Percentiles rank a stretch among this genome's conserved stretches.
Evolutionary conservation across 164 flowering plant species (phyloP).

Genomic region (Magnolia officinalis): DNA sequence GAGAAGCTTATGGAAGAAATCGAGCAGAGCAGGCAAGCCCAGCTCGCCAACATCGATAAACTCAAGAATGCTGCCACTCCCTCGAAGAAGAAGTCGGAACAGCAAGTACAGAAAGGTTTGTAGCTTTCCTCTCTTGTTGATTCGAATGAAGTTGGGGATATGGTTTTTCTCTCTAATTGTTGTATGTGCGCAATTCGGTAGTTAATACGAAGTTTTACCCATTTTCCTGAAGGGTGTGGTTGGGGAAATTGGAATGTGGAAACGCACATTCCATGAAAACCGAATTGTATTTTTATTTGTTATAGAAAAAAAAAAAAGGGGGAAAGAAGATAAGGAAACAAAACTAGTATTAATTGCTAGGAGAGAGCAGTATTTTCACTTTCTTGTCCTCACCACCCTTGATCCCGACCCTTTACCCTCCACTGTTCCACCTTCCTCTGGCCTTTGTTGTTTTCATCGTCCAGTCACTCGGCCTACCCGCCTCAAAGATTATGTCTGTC

Average conservation of each 20-base stretch:
- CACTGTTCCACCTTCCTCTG: neutral
- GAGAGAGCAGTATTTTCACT: neutral
- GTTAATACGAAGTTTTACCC: neutral
- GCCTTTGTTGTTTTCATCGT: no score
- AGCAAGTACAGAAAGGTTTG: slow-evolving; percentile 36
- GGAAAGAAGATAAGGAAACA: neutral
- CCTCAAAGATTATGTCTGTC: no score
- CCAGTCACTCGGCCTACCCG: no score
- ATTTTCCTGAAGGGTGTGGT: neutral
- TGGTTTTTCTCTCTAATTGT: neutral
- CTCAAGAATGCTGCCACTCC: slow-evolving; percentile 45
- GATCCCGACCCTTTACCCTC: neutral
- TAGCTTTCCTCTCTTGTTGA: neutral
- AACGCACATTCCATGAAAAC: no score
- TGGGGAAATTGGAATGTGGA: neutral
- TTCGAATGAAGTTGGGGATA: neutral
- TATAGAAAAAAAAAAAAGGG: neutral
- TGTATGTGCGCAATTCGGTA: neutral
- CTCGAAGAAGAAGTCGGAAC: slow-evolving; percentile 20
- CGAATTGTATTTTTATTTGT: no score
- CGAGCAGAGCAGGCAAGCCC: slow-evolving; percentile 65
- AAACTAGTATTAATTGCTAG: neutral
- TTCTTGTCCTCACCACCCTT: neutral
- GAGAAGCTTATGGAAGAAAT: slow-evolving; percentile 76
- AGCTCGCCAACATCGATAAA: slow-evolving; percentile 62